phyloP scores from a whole-genome alignment of 192 early-diverging fungal species.

The Podila minutissima region DNA sequence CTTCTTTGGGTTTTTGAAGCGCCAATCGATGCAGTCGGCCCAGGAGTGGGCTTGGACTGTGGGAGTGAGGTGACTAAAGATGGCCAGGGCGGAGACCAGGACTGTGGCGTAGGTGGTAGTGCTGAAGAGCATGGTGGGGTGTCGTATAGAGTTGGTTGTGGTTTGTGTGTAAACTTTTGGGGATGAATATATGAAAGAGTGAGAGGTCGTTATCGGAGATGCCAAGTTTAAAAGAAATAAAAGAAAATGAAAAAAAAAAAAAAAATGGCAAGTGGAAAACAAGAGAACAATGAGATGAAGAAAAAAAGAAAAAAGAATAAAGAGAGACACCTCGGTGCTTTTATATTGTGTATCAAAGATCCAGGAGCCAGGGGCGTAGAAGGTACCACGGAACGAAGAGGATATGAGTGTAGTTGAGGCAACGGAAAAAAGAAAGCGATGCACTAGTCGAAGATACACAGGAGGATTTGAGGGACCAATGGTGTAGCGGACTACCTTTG shows the following conservation, averaged over 20 bases:
- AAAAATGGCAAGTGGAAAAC: no score
- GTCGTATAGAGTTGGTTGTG: background rate
- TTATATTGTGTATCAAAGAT: background rate
- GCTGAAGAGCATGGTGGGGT: conserved; percentile 4
- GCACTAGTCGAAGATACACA: no score
- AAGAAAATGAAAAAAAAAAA: background rate
- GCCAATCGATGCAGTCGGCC: conserved; percentile 44
- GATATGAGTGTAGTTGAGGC: no score
- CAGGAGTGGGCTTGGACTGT: conserved; percentile 39
- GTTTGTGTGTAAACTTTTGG: no score
- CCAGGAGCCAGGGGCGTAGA: no score
- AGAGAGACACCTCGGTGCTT: background rate
- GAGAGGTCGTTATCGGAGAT: no score
- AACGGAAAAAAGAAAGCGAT: no score
- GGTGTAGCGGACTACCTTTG: no score
- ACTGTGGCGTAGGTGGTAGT: conserved; percentile 6
- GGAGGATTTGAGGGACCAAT: no score
- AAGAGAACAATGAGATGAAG: background rate
- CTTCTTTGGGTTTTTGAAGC: conserved; percentile 16
- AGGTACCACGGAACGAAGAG: no score
- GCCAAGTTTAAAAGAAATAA: no score
- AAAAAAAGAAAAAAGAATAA: background rate
- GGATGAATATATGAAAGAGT: no score
- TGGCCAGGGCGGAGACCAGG: conserved; percentile 22
- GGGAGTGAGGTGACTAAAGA: conserved; percentile 20